These are phyloP conservation scores for Termitomyces sp. DNA, from an alignment of 768 basidiomycete genomes.

Conservation along the genomic window DNA sequence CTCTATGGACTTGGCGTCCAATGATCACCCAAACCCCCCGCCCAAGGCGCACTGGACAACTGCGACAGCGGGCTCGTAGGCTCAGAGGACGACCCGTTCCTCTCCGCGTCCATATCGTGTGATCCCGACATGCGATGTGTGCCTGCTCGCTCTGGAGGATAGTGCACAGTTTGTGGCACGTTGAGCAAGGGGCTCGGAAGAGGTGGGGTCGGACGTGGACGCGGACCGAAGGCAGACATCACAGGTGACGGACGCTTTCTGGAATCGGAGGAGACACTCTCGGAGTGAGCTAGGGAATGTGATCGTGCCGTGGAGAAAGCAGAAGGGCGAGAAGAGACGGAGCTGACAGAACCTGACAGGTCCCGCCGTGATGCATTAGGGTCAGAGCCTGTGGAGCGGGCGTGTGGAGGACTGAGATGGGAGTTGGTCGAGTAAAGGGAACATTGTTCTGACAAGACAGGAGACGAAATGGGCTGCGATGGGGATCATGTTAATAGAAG, in stretches of 20 bases:
- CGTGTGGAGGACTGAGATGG: slow-evolving; percentile 42
- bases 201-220: slow-evolving; percentile 10
- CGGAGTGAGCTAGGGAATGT: slow-evolving; percentile 38
- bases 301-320: slow-evolving; percentile 33
- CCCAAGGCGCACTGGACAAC: slow-evolving; percentile 34
- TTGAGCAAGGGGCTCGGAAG: slow-evolving; percentile 9
- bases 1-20: slow-evolving; percentile 27
- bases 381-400: slow-evolving; percentile 49
- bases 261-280: slow-evolving; percentile 53
- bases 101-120: slow-evolving; percentile 11
- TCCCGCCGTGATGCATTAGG: slow-evolving; percentile 39
- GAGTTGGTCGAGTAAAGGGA: slow-evolving; percentile 65
- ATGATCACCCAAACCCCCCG: slow-evolving; percentile 31
- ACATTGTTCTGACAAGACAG: slow-evolving; percentile 52
- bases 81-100: slow-evolving; percentile 20
- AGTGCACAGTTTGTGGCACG: slow-evolving; percentile 10
- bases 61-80: slow-evolving; percentile 19
- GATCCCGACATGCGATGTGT: slow-evolving; percentile 13
- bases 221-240: slow-evolving; percentile 43
- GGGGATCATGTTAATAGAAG: slow-evolving; percentile 9
- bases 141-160: slow-evolving; percentile 18
- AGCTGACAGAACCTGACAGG: slow-evolving; percentile 39
- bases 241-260: slow-evolving; percentile 42
- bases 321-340: slow-evolving; percentile 52
- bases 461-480: slow-evolving; percentile 37